These are phyloP conservation scores for Pseudogymnoascus verrucosus DNA, from an alignment of 2,329 filamentous ascomycete species.

Conservation along the genomic window DNA sequence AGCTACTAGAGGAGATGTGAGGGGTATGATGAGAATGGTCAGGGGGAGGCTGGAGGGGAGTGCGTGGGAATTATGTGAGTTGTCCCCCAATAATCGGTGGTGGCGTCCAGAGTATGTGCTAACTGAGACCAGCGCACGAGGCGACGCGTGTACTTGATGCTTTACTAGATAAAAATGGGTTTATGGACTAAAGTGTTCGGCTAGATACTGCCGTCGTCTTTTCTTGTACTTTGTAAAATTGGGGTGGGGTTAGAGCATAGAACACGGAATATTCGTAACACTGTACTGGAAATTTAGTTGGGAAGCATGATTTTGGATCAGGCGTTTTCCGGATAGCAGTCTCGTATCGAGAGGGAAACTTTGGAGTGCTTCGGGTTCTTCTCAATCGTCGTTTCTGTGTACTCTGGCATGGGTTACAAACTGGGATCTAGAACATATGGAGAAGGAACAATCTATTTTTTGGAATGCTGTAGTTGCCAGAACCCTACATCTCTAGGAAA, in stretches of 20 bases:
- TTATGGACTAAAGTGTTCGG: slow-evolving; percentile 2
- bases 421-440: neutral
- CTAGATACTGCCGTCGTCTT: neutral
- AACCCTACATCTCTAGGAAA: too few relatives aligned
- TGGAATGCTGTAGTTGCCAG: neutral
- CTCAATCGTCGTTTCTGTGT: neutral
- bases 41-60: neutral
- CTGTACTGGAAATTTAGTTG: neutral
- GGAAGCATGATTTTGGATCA: neutral
- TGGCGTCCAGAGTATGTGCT: neutral
- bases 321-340: neutral
- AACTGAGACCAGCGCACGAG: slow-evolving; percentile 3
- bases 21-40: slow-evolving; percentile 2
- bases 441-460: neutral
- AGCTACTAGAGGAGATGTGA: neutral
- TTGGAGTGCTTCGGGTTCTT: neutral
- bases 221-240: neutral
- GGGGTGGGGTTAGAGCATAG: neutral
- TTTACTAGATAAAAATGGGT: slow-evolving; percentile 10
- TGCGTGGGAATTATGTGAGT: slow-evolving; percentile 10
- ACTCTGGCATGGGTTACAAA: neutral
- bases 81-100: neutral
- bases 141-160: slow-evolving; percentile 10
- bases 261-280: neutral
- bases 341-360: neutral